A percentile compares a stretch with the other conserved stretches of the same genome.
These are phyloP conservation scores for Ceratocystis cacaofunesta DNA, from an alignment of 2,329 filamentous ascomycete species.

Conservation along the genomic window DNA sequence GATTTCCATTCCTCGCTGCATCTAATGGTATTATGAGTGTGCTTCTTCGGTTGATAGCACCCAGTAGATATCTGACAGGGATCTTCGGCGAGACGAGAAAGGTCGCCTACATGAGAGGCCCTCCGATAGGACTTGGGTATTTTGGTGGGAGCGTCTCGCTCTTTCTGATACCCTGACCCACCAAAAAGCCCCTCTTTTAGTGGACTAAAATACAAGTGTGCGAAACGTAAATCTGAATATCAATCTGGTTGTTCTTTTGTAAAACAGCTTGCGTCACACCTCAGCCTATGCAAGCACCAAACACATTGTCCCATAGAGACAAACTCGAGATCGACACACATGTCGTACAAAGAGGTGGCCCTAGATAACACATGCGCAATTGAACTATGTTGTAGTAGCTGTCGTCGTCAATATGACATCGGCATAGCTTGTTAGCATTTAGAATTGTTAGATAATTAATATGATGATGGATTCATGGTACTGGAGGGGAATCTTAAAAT, in stretches of 20 bases:
- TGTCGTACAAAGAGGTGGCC: not conserved
- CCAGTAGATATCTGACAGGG: not conserved
- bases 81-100: not conserved
- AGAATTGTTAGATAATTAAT: too few relatives aligned
- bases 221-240: not conserved
- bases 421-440: too few relatives aligned
- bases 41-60: not conserved
- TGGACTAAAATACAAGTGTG: not conserved
- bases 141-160: not conserved
- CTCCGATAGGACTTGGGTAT: not conserved
- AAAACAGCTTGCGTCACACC: not conserved
- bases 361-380: not conserved
- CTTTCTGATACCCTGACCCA: not conserved
- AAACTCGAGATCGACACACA: not conserved
- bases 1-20: not conserved
- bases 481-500: too few relatives aligned
- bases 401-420: too few relatives aligned
- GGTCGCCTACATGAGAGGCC: not conserved
- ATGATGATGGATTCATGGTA: too few relatives aligned
- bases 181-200: conserved; percentile 4
- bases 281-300: not conserved
- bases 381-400: not conserved
- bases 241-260: not conserved
- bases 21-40: not conserved
- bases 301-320: not conserved